Base-by-base conservation (phyloP, 768 basidiomycete species). In the Lactarius deliciosus region DNA sequence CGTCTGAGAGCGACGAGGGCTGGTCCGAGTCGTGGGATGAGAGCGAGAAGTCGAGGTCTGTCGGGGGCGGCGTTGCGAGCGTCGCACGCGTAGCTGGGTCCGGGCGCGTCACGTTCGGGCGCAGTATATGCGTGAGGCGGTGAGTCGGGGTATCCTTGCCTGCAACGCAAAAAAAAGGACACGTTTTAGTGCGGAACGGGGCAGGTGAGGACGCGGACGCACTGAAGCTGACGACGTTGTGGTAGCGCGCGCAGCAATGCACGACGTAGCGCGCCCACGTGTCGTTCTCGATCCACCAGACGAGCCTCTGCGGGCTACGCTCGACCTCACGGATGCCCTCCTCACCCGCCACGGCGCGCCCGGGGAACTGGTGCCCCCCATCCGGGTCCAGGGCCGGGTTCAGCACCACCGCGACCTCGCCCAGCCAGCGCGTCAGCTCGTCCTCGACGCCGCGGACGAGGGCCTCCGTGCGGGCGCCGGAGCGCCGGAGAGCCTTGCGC, bases 151-250 rank as follows among this genome's bases (percentile, higher is more conserved):
- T 69, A 53, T 79, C 87, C 76, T 86, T 89, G 78, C 88, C 86
- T 85, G 64, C 50, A 20, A n/a, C n/a, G n/a, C n/a, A n/a, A n/a
- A n/a, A n/a, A 36, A 53, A 3, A 22, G 34, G 18, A 18, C 5
- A 3, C 25, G 6, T 8, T 3, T 32, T 22, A 5, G 38, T 41
- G 43, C 63, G 61, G 40, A 43, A 53, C 15, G 32, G 40, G 32
- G 9, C 9, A 60, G 28, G 57, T 58, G 50, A 58, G 25, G 59
- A 45, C 56, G n/a, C 18, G 50, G 34, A 80, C 89, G 71, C 75
- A 91, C 91, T 93, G 80, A 87, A 94, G 77, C 89, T 90, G 72
- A 93, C 87, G 66, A 94, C 75, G 65, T 86, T 86, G 74, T 92
- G 85, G 76, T 88, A 93, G 43, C 91, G 81, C 50, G 91, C 90